Conservation (phyloP, 2,329 filamentous ascomycete species). For the Ophiocordyceps australis region DNA sequence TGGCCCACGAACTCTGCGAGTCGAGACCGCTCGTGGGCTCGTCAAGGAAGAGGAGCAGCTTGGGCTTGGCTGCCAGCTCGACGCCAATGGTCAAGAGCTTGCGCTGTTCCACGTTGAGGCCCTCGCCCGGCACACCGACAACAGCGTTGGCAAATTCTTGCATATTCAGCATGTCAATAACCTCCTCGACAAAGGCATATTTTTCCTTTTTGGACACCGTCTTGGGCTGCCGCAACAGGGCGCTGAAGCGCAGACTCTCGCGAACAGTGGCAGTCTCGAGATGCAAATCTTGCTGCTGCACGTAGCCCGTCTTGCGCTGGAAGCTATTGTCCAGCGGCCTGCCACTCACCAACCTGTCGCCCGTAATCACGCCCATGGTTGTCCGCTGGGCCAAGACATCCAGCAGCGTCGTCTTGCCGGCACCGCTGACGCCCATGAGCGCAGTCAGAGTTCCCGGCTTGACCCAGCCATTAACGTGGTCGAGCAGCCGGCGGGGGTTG, state of each 20-base stretch:
- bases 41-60: slow-evolving; percentile 42
- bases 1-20: slow-evolving; percentile 44
- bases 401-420: slow-evolving; percentile 23
- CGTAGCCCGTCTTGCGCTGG: slow-evolving; percentile 47
- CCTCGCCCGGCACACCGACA: slow-evolving; percentile 43
- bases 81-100: slow-evolving; percentile 46
- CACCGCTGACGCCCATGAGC: slow-evolving; percentile 43
- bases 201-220: slow-evolving; percentile 36
- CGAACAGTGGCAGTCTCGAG: slow-evolving; percentile 34
- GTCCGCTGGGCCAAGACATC: slow-evolving; percentile 28
- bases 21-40: slow-evolving; percentile 46
- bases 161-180: slow-evolving; percentile 50
- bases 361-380: slow-evolving; percentile 43
- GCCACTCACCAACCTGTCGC: slow-evolving; percentile 49
- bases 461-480: slow-evolving; percentile 75
- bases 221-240: slow-evolving; percentile 37
- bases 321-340: slow-evolving; percentile 35
- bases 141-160: slow-evolving; percentile 47
- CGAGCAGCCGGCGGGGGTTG: slow-evolving; percentile 51
- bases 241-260: slow-evolving; percentile 34
- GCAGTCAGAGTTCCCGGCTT: slow-evolving; percentile 78
- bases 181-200: slow-evolving; percentile 41
- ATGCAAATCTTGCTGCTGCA: slow-evolving; percentile 48
- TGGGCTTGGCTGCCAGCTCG: slow-evolving; percentile 36
- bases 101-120: slow-evolving; percentile 41